Evolutionary conservation across 2,329 filamentous ascomycete genomes (phyloP).

Genomic region (Colletotrichum camelliae): DNA sequence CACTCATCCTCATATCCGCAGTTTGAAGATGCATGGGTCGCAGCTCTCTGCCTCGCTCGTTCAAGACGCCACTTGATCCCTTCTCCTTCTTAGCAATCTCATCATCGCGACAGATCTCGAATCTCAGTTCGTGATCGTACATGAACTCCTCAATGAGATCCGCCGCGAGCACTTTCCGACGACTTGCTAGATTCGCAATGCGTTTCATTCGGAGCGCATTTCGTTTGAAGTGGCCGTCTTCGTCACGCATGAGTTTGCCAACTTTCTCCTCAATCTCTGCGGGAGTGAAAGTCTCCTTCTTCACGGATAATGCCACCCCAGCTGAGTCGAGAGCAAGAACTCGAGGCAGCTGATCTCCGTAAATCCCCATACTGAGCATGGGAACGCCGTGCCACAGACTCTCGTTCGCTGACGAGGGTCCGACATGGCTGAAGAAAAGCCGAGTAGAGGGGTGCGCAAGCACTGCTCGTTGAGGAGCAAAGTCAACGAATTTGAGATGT

Average conservation of each 20-base stretch:
- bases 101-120: conserved; percentile 21
- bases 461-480: conserved; percentile 47
- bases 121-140: conserved; percentile 35
- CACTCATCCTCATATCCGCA: conserved; percentile 43
- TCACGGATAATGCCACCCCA: conserved; percentile 38
- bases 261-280: conserved; percentile 32
- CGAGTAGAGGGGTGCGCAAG: conserved; percentile 36
- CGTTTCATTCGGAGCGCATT: conserved; percentile 40
- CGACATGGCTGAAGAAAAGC: conserved; percentile 46
- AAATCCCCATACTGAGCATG: conserved; percentile 40
- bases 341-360: conserved; percentile 46
- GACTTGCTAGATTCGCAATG: conserved; percentile 42
- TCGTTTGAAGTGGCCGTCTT: conserved; percentile 30
- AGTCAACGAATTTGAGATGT: conserved; percentile 35
- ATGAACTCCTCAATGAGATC: conserved; percentile 48
- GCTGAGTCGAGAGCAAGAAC: conserved; percentile 36
- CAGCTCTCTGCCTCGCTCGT: background rate
- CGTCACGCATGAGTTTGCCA: conserved; percentile 30
- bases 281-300: conserved; percentile 40
- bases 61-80: background rate
- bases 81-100: background rate
- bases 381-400: conserved; percentile 42
- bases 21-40: conserved; percentile 48
- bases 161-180: conserved; percentile 40
- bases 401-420: conserved; percentile 46